These are phyloP conservation scores for Bauhinia variegata DNA, from an alignment of 306 rosid species.

Conservation along the genomic window DNA sequence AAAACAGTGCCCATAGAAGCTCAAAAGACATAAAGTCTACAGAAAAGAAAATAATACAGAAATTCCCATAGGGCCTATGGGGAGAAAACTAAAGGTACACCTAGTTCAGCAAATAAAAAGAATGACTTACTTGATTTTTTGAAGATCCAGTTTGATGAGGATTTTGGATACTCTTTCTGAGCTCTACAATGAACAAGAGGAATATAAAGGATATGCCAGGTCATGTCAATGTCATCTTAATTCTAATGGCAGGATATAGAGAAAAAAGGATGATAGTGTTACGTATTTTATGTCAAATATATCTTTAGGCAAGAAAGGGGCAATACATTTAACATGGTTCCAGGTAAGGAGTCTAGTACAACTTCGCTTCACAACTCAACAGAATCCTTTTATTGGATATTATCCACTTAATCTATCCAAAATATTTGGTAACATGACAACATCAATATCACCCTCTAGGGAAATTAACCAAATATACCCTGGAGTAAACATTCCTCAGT, in stretches of 20 bases:
- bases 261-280: too few relatives aligned
- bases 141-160: conserved; percentile 60
- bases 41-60: conserved; percentile 23
- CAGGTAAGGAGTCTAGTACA: conserved; percentile 11
- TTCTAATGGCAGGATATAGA: background rate
- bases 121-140: conserved; percentile 54
- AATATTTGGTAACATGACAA: conserved; percentile 15
- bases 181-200: conserved; percentile 55
- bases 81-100: background rate
- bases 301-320: background rate
- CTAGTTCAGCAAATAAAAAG: conserved; percentile 38
- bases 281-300: conserved; percentile 14
- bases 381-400: conserved; percentile 2
- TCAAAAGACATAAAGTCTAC: conserved; percentile 25
- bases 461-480: too few relatives aligned
- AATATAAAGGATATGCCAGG: conserved; percentile 27
- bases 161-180: conserved; percentile 65
- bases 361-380: conserved; percentile 24
- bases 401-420: conserved; percentile 12
- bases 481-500: conserved; percentile 15
- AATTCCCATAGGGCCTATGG: background rate
- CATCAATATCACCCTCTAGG: conserved; percentile 21
- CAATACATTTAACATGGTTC: conserved; percentile 11
- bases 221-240: conserved; percentile 31
- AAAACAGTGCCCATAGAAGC: conserved; percentile 14